These are phyloP conservation scores for Boletus eberwhitei DNA, from an alignment of 768 basidiomycete species.

Conservation along the genomic window DNA sequence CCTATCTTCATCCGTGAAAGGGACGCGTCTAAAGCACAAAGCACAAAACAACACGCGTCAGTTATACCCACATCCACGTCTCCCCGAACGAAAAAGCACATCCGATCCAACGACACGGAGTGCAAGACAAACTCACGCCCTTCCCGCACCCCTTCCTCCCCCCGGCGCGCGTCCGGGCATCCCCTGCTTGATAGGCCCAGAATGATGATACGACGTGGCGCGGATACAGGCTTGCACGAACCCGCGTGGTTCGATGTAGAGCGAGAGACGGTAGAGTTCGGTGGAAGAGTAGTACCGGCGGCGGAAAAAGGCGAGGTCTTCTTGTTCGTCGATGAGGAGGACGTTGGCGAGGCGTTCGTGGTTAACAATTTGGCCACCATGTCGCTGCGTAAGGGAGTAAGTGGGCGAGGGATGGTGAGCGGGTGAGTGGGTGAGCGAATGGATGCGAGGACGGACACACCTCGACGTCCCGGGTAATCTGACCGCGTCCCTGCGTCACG, in stretches of 20 bases:
- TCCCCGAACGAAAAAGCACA: background rate
- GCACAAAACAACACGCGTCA: background rate
- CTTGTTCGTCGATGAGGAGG: conserved; percentile 30
- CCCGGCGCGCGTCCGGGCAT: conserved; percentile 25
- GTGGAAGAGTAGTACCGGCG: conserved; percentile 24
- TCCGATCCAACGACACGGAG: background rate
- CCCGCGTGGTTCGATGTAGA: conserved; percentile 24
- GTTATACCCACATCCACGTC: background rate
- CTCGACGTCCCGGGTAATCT: conserved; percentile 20
- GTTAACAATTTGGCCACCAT: conserved; percentile 19
- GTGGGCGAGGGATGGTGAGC: too few species aligned
- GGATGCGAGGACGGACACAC: conserved; percentile 3
- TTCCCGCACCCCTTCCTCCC: background rate
- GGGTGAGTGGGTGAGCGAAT: background rate
- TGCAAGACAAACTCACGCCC: conserved; percentile 6
- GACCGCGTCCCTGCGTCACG: conserved; percentile 18
- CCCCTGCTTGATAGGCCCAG: background rate
- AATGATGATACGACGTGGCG: conserved; percentile 12
- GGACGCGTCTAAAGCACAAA: conserved; percentile 14
- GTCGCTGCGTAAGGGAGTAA: conserved; percentile 5
- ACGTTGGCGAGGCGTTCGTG: conserved; percentile 22
- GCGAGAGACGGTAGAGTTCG: conserved; percentile 9
- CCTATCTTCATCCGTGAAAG: conserved; percentile 43
- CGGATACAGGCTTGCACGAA: conserved; percentile 27
- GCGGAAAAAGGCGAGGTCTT: conserved; percentile 24